Conservation (phyloP, 371 early-diverging fungal species). For the Rhizopus delemar region DNA sequence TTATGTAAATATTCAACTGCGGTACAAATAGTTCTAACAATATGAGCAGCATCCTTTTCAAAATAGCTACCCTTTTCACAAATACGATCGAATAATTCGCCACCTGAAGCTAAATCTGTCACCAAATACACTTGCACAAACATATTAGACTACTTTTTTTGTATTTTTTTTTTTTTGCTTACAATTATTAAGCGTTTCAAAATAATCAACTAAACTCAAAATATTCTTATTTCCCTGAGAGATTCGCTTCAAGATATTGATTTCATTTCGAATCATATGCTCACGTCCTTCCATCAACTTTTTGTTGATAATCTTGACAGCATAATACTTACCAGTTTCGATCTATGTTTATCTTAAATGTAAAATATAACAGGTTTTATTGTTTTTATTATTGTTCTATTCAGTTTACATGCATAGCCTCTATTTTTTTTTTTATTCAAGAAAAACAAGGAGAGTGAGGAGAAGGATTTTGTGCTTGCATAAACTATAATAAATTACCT, state of each 20-base stretch:
- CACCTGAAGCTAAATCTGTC: constrained; percentile 87
- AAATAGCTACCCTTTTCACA: constrained; percentile 78
- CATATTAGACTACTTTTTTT: background rate
- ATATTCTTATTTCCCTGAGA: constrained; percentile 89
- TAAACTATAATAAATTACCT: constrained; percentile 43
- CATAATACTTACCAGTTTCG: constrained; percentile 81
- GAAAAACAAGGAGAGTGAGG: background rate
- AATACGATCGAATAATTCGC: constrained; percentile 90
- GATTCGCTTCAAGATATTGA: constrained; percentile 78
- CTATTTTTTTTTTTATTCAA: constrained; percentile 15
- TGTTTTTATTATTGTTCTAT: no score
- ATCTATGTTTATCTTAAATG: constrained; percentile 47
- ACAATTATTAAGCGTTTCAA: constrained; percentile 89
- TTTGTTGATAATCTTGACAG: constrained; percentile 92
- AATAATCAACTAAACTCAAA: constrained; percentile 85
- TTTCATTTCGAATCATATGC: constrained; percentile 89
- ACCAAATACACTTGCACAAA: constrained; percentile 75
- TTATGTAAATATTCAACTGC: constrained; percentile 85
- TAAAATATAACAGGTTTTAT: no score
- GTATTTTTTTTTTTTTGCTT: constrained; percentile 24
- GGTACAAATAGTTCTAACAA: constrained; percentile 72
- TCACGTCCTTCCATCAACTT: constrained; percentile 86
- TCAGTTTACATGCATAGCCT: constrained; percentile 52
- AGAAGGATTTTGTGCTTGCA: background rate
- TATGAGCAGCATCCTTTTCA: constrained; percentile 86